phyloP scores from a whole-genome alignment of 192 early-diverging fungal genomes.

The Chytriomyces sp. region DNA sequence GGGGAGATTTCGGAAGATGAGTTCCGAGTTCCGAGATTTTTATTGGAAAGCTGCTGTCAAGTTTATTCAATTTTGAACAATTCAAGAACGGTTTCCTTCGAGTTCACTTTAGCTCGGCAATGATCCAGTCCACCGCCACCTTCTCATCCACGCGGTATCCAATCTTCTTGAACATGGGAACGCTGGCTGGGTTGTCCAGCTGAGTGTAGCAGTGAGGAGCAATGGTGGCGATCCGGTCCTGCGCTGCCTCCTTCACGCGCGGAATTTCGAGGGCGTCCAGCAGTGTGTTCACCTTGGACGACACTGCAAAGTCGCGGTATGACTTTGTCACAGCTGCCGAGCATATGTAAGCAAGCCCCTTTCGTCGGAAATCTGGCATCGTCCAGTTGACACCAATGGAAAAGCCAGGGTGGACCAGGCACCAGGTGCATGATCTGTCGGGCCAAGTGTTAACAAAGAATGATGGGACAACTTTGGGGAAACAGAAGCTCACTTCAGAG shows the following conservation, averaged over 20 bases:
- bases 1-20: too few species aligned
- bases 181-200: not conserved
- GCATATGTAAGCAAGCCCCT: slow-evolving; percentile 6
- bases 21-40: too few species aligned
- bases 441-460: not conserved
- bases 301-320: slow-evolving; percentile 6
- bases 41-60: too few species aligned
- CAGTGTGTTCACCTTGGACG: not conserved
- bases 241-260: not conserved
- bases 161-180: slow-evolving; percentile 4
- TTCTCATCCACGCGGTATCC: not conserved
- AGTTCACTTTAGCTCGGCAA: not conserved
- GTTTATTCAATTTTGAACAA: too few species aligned
- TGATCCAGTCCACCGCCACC: slow-evolving; percentile 7
- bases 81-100: too few species aligned
- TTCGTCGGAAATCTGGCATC: slow-evolving; percentile 4
- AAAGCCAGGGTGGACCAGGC: slow-evolving; percentile 6
- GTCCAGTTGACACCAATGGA: slow-evolving; percentile 17
- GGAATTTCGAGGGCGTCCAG: not conserved
- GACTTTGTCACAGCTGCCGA: slow-evolving; percentile 13
- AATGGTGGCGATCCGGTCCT: not conserved
- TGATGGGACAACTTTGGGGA: too few species aligned
- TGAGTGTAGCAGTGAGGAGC: slow-evolving; percentile 16
- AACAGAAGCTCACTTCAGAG: not conserved
- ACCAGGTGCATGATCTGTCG: not conserved